A percentile compares a stretch with the other conserved stretches of the same genome.
These are phyloP conservation scores for Anethum foeniculum DNA, from an alignment of 140 eudicot genomes.

Conservation along the genomic window DNA sequence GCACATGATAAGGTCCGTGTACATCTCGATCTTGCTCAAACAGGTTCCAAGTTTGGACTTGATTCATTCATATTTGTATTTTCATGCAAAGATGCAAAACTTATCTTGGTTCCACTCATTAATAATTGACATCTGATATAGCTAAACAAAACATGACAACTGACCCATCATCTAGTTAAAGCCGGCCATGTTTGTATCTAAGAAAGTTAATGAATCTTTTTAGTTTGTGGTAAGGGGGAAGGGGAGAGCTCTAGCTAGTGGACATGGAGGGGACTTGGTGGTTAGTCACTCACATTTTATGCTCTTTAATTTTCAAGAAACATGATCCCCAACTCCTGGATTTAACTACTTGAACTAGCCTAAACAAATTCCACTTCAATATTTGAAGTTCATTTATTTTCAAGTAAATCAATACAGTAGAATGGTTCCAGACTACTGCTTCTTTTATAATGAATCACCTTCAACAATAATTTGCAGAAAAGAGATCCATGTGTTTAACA, in stretches of 20 bases:
- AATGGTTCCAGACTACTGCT: too few relatives aligned
- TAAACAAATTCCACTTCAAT: background rate
- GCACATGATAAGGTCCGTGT: background rate
- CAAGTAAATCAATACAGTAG: background rate
- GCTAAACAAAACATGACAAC: background rate
- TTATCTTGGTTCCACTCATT: background rate
- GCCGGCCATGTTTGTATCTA: conserved; percentile 2
- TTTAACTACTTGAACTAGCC: background rate
- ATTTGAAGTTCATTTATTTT: background rate
- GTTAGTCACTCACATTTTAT: background rate
- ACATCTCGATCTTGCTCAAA: background rate
- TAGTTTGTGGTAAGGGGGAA: background rate
- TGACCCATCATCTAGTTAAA: background rate
- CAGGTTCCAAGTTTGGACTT: background rate
- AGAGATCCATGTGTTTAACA: too few relatives aligned
- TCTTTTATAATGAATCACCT: too few relatives aligned
- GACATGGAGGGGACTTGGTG: background rate
- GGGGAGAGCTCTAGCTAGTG: background rate
- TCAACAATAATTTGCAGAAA: too few relatives aligned
- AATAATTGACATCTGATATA: background rate
- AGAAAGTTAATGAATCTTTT: background rate
- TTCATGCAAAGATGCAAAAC: background rate
- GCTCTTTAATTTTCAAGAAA: background rate
- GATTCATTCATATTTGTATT: background rate
- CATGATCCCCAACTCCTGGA: background rate